Evolutionary conservation across 2,329 filamentous ascomycete genomes (phyloP).

Genomic region (Davidsoniella neocaledoniae): DNA sequence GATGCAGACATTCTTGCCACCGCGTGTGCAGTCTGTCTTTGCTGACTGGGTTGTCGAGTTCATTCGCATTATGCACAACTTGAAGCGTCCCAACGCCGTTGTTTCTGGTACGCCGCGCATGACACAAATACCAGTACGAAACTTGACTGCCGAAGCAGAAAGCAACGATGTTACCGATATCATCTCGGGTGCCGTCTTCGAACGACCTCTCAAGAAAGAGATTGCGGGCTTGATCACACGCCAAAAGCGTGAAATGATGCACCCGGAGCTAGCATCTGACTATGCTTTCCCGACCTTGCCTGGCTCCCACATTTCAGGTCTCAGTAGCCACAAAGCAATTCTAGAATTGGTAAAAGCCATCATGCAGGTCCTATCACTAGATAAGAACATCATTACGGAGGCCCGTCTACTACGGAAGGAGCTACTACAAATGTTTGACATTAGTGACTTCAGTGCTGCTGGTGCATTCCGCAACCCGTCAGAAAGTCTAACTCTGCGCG

Average conservation of each 20-base stretch:
- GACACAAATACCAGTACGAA: conserved; percentile 43
- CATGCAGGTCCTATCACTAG: conserved; percentile 81
- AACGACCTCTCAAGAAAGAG: conserved; percentile 79
- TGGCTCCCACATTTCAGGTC: conserved; percentile 39
- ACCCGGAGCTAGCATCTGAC: conserved; percentile 73
- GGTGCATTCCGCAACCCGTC: conserved; percentile 80
- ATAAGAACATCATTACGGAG: conserved; percentile 80
- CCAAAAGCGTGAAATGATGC: conserved; percentile 75
- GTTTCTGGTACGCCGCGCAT: conserved; percentile 29
- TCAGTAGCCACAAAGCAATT: conserved; percentile 17
- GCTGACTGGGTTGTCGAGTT: conserved; percentile 90
- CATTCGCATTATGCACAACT: conserved; percentile 77
- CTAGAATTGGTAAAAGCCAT: conserved; percentile 84
- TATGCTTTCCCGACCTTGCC: conserved; percentile 74
- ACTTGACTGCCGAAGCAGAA: conserved; percentile 40
- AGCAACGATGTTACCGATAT: conserved; percentile 27
- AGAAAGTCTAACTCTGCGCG: conserved; percentile 52
- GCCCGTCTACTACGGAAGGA: conserved; percentile 79
- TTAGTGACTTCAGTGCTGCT: conserved; percentile 81
- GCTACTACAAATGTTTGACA: conserved; percentile 74
- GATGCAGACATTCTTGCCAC: conserved; percentile 73
- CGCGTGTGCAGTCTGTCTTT: conserved; percentile 66
- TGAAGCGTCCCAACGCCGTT: conserved; percentile 51
- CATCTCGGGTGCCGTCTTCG: conserved; percentile 66
- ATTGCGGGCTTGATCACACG: conserved; percentile 66